These are phyloP conservation scores for Hevea brasiliensis DNA, from an alignment of 345 rosid species.

Conservation along the genomic window DNA sequence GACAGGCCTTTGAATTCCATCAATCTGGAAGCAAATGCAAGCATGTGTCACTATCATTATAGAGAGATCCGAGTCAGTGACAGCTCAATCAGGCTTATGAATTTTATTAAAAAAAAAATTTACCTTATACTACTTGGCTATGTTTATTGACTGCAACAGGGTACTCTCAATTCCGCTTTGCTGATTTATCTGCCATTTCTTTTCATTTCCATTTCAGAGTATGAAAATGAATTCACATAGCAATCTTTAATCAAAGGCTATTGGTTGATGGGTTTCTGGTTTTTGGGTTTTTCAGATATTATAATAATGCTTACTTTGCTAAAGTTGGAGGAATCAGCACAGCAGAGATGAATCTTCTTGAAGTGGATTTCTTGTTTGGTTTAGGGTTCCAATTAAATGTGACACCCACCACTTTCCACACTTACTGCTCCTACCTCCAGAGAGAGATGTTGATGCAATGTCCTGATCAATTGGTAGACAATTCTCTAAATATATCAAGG, in stretches of 20 bases:
- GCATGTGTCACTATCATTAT: slow-evolving; percentile 25
- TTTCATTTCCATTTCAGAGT: not conserved
- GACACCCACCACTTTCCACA: slow-evolving; percentile 51
- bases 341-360: slow-evolving; percentile 73
- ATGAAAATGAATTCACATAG: no score
- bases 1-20: slow-evolving; percentile 22
- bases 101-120: not conserved
- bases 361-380: slow-evolving; percentile 69
- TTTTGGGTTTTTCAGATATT: slow-evolving; percentile 37
- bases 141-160: slow-evolving; percentile 1
- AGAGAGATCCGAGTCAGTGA: slow-evolving; percentile 14
- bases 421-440: slow-evolving; percentile 55
- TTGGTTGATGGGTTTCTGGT: not conserved
- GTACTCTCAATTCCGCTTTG: not conserved
- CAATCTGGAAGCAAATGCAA: slow-evolving; percentile 3
- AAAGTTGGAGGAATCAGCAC: slow-evolving; percentile 73
- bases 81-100: slow-evolving; percentile 31
- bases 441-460: slow-evolving; percentile 47
- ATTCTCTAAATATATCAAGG: slow-evolving; percentile 20
- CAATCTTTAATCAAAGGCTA: not conserved
- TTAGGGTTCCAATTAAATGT: slow-evolving; percentile 66
- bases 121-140: slow-evolving; percentile 12
- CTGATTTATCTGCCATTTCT: slow-evolving; percentile 26
- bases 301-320: slow-evolving; percentile 65
- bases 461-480: slow-evolving; percentile 20